These are phyloP conservation scores for Cryptococcus depauperatus DNA, from an alignment of 1,284 basidiomycete species.

Conservation along the genomic window DNA sequence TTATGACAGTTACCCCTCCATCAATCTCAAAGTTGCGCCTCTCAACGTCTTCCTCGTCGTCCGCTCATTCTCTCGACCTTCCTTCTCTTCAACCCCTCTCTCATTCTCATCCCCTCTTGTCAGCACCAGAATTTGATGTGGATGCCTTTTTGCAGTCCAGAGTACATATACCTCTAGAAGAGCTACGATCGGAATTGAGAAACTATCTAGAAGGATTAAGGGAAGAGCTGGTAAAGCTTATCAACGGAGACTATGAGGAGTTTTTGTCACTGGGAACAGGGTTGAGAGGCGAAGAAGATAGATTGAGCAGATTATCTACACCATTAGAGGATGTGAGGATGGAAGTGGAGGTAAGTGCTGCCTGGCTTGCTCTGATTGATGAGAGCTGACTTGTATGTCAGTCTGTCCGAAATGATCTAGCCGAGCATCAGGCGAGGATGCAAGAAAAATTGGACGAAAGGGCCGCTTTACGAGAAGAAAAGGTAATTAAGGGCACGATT, in stretches of 20 bases:
- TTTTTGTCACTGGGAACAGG: conserved; percentile 93
- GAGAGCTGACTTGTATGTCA: conserved; percentile 6
- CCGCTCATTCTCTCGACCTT: conserved; percentile 49
- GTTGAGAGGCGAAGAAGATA: conserved; percentile 67
- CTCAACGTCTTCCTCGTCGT: conserved; percentile 12
- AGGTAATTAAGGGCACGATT: conserved; percentile 48
- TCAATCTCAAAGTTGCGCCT: conserved; percentile 1
- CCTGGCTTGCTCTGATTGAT: neutral
- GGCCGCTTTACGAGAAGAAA: conserved; percentile 68
- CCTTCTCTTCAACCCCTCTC: conserved; percentile 69
- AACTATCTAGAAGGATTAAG: conserved; percentile 75
- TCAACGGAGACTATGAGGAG: conserved; percentile 96
- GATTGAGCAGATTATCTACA: conserved; percentile 57
- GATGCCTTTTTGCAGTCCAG: conserved; percentile 84
- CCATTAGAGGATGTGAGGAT: conserved; percentile 59
- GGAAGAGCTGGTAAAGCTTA: conserved; percentile 85
- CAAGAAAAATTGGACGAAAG: conserved; percentile 67
- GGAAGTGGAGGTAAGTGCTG: conserved; percentile 58
- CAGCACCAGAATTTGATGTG: conserved; percentile 62
- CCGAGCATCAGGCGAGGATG: conserved; percentile 58
- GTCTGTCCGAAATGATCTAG: conserved; percentile 37
- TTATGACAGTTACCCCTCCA: neutral
- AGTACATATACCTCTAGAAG: conserved; percentile 74
- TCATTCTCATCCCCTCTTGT: conserved; percentile 66
- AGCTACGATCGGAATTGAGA: conserved; percentile 75